Base-by-base conservation (phyloP, 352 stramenopile genomes). In the Pythium monospermum region DNA sequence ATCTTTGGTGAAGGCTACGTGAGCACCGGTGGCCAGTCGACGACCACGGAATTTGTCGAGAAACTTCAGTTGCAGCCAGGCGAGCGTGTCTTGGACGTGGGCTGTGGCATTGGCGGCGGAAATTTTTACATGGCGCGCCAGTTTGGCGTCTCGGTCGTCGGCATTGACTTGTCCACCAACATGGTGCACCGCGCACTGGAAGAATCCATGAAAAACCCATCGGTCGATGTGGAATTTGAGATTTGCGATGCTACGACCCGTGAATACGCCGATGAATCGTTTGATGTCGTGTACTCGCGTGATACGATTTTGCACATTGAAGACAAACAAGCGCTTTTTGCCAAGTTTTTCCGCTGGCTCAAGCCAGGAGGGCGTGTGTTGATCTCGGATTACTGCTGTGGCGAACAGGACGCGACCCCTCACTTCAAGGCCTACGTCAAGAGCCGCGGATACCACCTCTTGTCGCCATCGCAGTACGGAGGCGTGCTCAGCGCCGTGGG, bases 101-200 rank as follows among this genome's bases (percentile, higher is more conserved):
- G 82, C 47, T 92, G 81, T 41, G 81, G 81, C 39, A 86, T 92
- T 42, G 81, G 81, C 27, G 81, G 81, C 15, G 86, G 79, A 6
- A 66, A 69, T n/a, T 71, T 85, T 44, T 91, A 89, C 57, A 74
- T 92, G 41, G 79, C 79, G 25, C 87, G 88, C 53, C 77, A 80
- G 43, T 76, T 96, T 40, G 83, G 75, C 26, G 66, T 76, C 4
- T 66, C 78, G 13, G 66, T 75, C 10, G 30, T 63, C 13, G 66
- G 66, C 42, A 71, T 75, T 23, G 66, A 75, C 43, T 44, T 75
- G 8, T 71, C 62, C 19, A 75, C 66, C 19, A 75, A 74, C 49
- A 71, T 69, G 61, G 61, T 71, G 35, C 38, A 62, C 41, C 49
- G 61, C 16, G 66, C 61, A 11, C 39, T 71, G 12, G 57, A 71